These are phyloP conservation scores for Melanomma pulvis-pyrius DNA, from an alignment of 495 filamentous ascomycete genomes.

Conservation along the genomic window DNA sequence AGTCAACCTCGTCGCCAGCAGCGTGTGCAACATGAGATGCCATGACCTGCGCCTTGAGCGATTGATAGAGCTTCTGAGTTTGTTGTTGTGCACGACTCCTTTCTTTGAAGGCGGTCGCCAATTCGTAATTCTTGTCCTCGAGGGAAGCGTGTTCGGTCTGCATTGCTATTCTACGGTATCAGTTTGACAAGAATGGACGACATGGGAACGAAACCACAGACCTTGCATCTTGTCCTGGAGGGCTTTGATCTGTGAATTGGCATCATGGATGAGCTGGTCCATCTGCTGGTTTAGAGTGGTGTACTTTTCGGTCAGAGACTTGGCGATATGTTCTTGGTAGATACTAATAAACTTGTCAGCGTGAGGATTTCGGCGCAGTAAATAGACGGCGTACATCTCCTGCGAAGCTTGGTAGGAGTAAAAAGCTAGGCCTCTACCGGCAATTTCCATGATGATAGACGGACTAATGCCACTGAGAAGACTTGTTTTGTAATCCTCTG, in stretches of 20 bases:
- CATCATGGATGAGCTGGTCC: constrained; percentile 79
- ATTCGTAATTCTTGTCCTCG: constrained; percentile 74
- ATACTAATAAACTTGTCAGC: constrained; percentile 55
- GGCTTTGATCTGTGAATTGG: constrained; percentile 74
- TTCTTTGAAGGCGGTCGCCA: constrained; percentile 68
- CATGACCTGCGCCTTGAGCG: constrained; percentile 75
- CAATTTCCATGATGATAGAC: constrained; percentile 85
- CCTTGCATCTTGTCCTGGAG: constrained; percentile 65
- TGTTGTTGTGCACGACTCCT: constrained; percentile 77
- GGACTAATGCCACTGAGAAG: constrained; percentile 85
- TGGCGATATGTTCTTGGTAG: constrained; percentile 78
- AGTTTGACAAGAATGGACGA: constrained; percentile 21
- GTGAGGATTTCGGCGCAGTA: neutral
- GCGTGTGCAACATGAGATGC: constrained; percentile 69
- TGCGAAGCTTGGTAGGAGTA: constrained; percentile 92
- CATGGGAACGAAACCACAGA: constrained; percentile 24
- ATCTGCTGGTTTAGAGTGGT: constrained; percentile 67
- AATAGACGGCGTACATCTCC: constrained; percentile 81
- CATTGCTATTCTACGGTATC: constrained; percentile 55
- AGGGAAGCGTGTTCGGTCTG: constrained; percentile 67
- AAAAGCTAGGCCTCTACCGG: constrained; percentile 79
- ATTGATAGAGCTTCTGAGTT: constrained; percentile 81
- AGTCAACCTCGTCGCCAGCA: constrained; percentile 67
- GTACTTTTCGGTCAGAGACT: constrained; percentile 76
- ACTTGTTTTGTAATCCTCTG: constrained; percentile 93